Base-by-base conservation (phyloP, 23 red algal species). In the Pyropia yezoensis region DNA sequence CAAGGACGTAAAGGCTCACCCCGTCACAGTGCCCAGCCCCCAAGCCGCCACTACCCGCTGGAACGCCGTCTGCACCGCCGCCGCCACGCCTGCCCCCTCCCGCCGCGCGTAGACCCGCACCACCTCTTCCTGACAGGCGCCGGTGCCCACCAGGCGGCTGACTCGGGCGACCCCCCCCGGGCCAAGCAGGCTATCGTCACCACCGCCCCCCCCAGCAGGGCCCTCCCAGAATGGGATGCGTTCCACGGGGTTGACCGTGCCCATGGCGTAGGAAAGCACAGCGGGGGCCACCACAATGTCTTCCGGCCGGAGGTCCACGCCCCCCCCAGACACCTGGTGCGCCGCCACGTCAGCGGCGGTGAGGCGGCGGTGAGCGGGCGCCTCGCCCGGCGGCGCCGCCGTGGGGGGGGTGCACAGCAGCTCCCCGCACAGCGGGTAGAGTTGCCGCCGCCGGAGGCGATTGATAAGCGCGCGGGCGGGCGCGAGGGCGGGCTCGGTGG, bases 371-470 rank as follows among this genome's bases (percentile, higher is more conserved):
- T 47, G 39, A 8, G 11, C 39, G 11, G 39, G 39, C 39, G 39
- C 39, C 39, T 47, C 39, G 39, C 11, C 39, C 39, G 39, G 39
- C 7, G 39, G 4, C 39, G 39, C 6, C 39, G 54, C 56, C 39
- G 50, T 47, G 52, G 61, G 74, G 7, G 84, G 66, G 11, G 82
- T 80, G 0, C 91, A 27, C 29, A 98, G 61, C 13, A 78, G 45
- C 70, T 89, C 94, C 22, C 78, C 87, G 4, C 88, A 87, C 56
- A 98, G 88, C 18, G 79, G 64, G 71, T 98, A 98, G 33, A 98
- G 52, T 39, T 88, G 59, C 18, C 94, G 69, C 12, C 53, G 26
- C 19, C 82, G 82, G 23, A 98, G 22, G 18, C 82, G 63, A 14
- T 73, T 29, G 61, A 98, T 63, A 27, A 98, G 58, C 18, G 72